Conservation (phyloP, 2,329 filamentous ascomycete species). For the Aspergillus hortae region DNA sequence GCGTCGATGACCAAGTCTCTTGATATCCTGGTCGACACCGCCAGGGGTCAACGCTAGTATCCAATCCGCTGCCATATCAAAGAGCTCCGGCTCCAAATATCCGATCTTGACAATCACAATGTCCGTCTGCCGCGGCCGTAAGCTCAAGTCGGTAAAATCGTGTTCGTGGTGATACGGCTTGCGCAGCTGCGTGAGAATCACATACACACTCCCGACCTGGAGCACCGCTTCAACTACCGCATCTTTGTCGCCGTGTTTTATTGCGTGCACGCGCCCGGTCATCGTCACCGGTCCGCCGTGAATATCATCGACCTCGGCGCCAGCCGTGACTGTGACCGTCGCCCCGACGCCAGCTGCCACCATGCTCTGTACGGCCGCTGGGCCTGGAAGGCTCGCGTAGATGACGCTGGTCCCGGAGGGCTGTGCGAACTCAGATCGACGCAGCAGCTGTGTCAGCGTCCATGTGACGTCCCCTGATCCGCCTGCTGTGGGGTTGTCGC, state of each 20-base stretch:
- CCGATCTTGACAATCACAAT: slow-evolving; percentile 57
- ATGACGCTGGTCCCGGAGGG: slow-evolving; percentile 43
- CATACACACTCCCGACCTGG: slow-evolving; percentile 49
- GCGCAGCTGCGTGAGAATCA: slow-evolving; percentile 50
- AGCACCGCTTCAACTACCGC: slow-evolving; percentile 50
- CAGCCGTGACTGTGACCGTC: slow-evolving; percentile 50
- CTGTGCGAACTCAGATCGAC: slow-evolving; percentile 44
- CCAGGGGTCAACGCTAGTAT: slow-evolving; percentile 54
- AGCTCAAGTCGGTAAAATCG: slow-evolving; percentile 50
- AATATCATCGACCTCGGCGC: slow-evolving; percentile 48
- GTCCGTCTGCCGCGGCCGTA: slow-evolving; percentile 45
- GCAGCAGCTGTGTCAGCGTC: slow-evolving; percentile 46
- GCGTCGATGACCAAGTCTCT: slow-evolving; percentile 46
- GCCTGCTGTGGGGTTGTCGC: slow-evolving; percentile 55
- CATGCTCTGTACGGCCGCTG: slow-evolving; percentile 41
- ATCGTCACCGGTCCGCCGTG: slow-evolving; percentile 50
- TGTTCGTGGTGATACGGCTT: slow-evolving; percentile 54
- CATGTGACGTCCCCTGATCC: slow-evolving; percentile 55
- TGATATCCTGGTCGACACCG: slow-evolving; percentile 53
- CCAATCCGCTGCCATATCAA: slow-evolving; percentile 53
- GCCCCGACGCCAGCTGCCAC: slow-evolving; percentile 46
- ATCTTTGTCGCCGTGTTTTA: slow-evolving; percentile 50
- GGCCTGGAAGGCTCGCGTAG: slow-evolving; percentile 53
- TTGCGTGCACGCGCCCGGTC: slow-evolving; percentile 49
- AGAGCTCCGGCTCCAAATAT: slow-evolving; percentile 54